phyloP scores from a whole-genome alignment of 805 yeast species.

The Hanseniaspora guilliermondii region DNA sequence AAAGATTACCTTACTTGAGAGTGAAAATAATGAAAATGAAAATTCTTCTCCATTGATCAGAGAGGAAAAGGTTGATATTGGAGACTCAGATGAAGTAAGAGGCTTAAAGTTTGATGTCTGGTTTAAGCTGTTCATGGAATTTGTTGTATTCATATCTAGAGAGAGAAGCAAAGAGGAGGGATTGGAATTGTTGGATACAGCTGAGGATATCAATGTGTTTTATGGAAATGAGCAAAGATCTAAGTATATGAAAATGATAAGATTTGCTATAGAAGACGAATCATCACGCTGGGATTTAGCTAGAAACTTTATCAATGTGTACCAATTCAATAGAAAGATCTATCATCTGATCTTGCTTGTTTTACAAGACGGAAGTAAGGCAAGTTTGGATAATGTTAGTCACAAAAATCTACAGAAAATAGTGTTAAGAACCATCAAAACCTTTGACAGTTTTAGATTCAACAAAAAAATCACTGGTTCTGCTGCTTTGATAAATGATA shows the following conservation, averaged over 20 bases:
- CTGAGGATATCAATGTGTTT: conserved; percentile 69
- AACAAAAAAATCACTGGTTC: conserved; percentile 56
- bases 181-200: conserved; percentile 54
- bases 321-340: conserved; percentile 63
- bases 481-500: conserved; percentile 53
- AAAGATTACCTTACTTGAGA: conserved; percentile 52
- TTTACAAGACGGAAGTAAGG: conserved; percentile 45
- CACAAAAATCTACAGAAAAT: conserved; percentile 81
- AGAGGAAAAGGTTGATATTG: conserved; percentile 33
- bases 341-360: conserved; percentile 55
- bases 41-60: conserved; percentile 21
- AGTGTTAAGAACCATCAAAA: conserved; percentile 78
- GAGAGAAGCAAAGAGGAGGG: conserved; percentile 53
- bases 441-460: conserved; percentile 57
- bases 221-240: conserved; percentile 49
- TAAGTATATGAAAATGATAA: conserved; percentile 49
- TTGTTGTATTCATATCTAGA: conserved; percentile 54
- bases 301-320: conserved; percentile 50
- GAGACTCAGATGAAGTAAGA: conserved; percentile 50
- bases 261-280: conserved; percentile 54
- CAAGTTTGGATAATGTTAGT: conserved; percentile 48
- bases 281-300: conserved; percentile 43
- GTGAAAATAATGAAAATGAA: conserved; percentile 32
- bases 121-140: conserved; percentile 75
- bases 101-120: conserved; percentile 69